Conservation (phyloP, 1,284 basidiomycete species). For the Gastroboletus turbinatus region DNA sequence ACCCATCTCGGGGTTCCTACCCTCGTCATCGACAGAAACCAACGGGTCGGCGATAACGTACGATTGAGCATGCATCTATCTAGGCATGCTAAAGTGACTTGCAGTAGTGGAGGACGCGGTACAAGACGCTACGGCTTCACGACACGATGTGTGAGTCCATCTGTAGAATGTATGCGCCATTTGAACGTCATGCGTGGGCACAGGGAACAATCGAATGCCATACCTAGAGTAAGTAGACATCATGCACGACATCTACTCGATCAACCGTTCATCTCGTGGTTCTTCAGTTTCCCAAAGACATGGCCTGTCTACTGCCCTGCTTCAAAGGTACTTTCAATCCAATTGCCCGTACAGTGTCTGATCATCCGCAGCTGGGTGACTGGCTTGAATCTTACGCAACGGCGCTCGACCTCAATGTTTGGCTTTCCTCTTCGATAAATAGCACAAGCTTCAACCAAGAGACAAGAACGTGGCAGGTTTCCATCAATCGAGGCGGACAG, state of each 20-base stretch:
- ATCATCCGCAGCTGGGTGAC: conserved; percentile 44
- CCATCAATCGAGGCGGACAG: conserved; percentile 26
- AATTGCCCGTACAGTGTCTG: not conserved
- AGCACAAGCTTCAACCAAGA: conserved; percentile 35
- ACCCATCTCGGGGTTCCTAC: conserved; percentile 34
- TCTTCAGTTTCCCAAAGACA: conserved; percentile 34
- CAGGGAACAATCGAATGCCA: conserved; percentile 27
- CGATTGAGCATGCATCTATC: conserved; percentile 10
- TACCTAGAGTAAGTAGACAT: conserved; percentile 24
- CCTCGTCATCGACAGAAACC: conserved; percentile 38
- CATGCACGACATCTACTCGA: not conserved
- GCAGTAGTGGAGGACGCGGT: conserved; percentile 31
- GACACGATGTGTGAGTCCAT: conserved; percentile 25
- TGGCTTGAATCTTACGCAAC: conserved; percentile 59
- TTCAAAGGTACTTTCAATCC: conserved; percentile 26
- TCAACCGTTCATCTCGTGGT: not conserved
- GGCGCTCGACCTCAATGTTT: conserved; percentile 54
- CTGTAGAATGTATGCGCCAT: not conserved
- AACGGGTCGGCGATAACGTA: conserved; percentile 38
- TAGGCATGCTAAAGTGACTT: not conserved
- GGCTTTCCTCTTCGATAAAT: conserved; percentile 44
- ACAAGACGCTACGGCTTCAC: conserved; percentile 27
- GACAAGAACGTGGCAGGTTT: conserved; percentile 36
- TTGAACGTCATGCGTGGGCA: not conserved
- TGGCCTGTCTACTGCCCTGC: conserved; percentile 41